A percentile compares a stretch with the other conserved stretches of the same genome.
Evolutionary conservation across 106 monocot species (phyloP).

Genomic region (Apostasia shenzhenica): DNA sequence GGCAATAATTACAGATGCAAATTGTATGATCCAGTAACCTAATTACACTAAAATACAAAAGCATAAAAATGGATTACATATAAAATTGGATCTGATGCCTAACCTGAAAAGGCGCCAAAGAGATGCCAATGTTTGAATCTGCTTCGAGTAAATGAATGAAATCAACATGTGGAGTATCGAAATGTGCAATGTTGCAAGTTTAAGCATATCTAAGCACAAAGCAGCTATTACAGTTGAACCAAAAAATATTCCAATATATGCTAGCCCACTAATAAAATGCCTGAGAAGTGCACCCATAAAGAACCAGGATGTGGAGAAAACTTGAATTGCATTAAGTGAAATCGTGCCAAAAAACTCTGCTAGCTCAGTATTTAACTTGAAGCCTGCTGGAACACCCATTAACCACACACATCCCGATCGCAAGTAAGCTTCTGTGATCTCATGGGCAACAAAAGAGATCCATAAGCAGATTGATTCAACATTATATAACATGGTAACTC

Average conservation of each 20-base stretch:
- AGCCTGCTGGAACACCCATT: conserved; percentile 97
- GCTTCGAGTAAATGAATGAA: conserved; percentile 67
- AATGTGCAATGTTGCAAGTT: conserved; percentile 65
- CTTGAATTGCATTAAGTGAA: conserved; percentile 79
- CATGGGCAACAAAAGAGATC: conserved; percentile 15
- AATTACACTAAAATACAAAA: neutral
- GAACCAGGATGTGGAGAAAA: conserved; percentile 84
- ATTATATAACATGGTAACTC: conserved; percentile 36
- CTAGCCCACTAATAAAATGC: conserved; percentile 35
- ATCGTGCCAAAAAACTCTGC: conserved; percentile 77
- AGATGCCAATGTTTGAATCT: conserved; percentile 79
- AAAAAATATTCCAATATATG: conserved; percentile 49
- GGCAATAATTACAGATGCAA: no score
- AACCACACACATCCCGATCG: conserved; percentile 94
- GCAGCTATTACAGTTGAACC: conserved; percentile 61
- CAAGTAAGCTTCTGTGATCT: conserved; percentile 60
- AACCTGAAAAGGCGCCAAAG: conserved; percentile 98
- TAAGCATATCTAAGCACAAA: conserved; percentile 80
- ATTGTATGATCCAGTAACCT: neutral
- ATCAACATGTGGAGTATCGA: conserved; percentile 51
- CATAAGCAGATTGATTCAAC: conserved; percentile 26
- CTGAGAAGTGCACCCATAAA: conserved; percentile 30
- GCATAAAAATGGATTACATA: neutral
- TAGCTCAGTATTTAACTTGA: conserved; percentile 89
- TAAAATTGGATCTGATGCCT: neutral